Evolutionary conservation across 2,329 filamentous ascomycete genomes (phyloP).

Genomic region (Neoascochyta sp.): DNA sequence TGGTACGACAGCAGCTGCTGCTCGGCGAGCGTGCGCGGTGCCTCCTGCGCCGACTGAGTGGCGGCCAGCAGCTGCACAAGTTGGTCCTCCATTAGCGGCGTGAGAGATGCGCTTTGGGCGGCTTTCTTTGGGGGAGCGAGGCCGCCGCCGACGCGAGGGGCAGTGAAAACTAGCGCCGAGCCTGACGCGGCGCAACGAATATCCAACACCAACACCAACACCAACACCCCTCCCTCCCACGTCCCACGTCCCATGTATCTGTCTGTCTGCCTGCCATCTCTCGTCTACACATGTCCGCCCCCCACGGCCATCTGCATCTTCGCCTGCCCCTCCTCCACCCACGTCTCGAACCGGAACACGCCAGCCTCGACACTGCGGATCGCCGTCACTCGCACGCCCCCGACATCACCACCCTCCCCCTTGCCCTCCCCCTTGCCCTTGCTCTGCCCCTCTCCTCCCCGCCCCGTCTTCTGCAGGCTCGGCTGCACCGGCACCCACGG

Average conservation of each 20-base stretch:
- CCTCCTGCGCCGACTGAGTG: constrained; percentile 74
- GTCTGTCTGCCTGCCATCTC: no score
- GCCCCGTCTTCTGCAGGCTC: constrained; percentile 38
- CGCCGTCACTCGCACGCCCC: constrained; percentile 56
- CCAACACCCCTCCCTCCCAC: no score
- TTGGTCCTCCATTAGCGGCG: constrained; percentile 95
- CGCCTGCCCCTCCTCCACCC: constrained; percentile 62
- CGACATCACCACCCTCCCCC: constrained; percentile 40
- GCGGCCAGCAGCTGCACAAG: constrained; percentile 83
- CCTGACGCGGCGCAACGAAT: no score
- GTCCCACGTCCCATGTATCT: no score
- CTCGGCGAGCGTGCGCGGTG: constrained; percentile 80
- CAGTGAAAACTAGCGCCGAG: no score
- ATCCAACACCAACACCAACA: no score
- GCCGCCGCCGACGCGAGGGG: no score
- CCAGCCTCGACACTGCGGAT: constrained; percentile 62
- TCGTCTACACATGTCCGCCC: no score
- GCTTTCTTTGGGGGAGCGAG: no score
- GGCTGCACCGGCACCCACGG: constrained; percentile 60
- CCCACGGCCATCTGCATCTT: no score
- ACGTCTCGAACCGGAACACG: constrained; percentile 64
- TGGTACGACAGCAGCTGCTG: constrained; percentile 71
- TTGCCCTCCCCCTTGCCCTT: constrained; percentile 8
- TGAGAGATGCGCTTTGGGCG: constrained; percentile 27
- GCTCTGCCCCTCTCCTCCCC: constrained; percentile 15